Evolutionary conservation across 73 alveolate genomes (phyloP), one percentile per base, ranked within the genome.

Genomic region (Paramecium biaurelia): DNA sequence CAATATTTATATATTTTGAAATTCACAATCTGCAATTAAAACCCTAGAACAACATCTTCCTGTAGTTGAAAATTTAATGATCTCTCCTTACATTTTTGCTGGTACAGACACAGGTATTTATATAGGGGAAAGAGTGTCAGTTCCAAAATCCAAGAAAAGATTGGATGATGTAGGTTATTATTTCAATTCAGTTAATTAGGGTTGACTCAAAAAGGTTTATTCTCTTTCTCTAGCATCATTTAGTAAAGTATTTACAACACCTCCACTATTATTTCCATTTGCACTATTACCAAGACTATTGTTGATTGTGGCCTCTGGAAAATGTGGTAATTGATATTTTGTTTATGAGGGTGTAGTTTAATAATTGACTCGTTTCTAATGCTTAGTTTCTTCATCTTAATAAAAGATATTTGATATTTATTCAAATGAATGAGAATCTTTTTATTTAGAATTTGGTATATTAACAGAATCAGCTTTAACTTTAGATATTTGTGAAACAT

Each of bases 11-110:
- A 79, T 79, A 47, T 79, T 79, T 30, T 79, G 49, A 79, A n/a
- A 79, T 47, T 79, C 90, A 79, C 90, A 30, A 79, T 79, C 90
- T 23, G 90, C 90, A 10, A 79, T 24, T 18, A 79, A 79, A 0
- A 79, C 74, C 12, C 90, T 79, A 3, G 63, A 30, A 47, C 90
- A 79, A 79, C 90, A 79, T 30, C 56, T 42, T 0, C 90, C 90
- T n/a, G 42, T 30, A 1, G 72, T 26, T 42, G 90, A 79, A 79
- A 79, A 79, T 18, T 79, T 79, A 23, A 79, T 79, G 35, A 79
- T 79, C 23, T 41, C 45, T 21, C 56, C 45, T 42, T 79, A 14
- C 72, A 79, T 42, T 43, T 79, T 79, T 14, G 45, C 53, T 43
- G 70, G 7, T 1, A 45, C 74, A 47, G 63, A 14, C 0, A 43